Evolutionary conservation across 768 basidiomycete species (phyloP), one percentile per base, ranked within the genome.

Genomic region (Goffeauzyma gilvescens): DNA sequence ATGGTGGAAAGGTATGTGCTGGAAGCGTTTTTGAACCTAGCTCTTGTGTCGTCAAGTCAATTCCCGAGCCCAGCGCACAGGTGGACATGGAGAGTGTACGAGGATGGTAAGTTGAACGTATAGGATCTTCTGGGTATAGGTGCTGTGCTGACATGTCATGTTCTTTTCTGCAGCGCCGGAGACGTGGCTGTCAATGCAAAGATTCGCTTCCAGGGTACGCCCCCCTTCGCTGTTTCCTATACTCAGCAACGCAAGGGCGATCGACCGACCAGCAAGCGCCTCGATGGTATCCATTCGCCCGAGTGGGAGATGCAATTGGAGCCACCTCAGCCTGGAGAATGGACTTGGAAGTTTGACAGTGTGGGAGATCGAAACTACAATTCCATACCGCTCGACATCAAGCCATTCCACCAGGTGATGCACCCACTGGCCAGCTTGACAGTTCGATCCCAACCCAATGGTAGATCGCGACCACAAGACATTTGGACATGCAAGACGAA

Each of bases 131-230:
- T 9, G n/a, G 6, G 32, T 23, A 23, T 17, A 15, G 18, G 18
- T 23, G 34, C 3, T 12, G n/a, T 26, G 33, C 31, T 41, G 6
- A 46, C 10, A 25, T 31, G 20, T 33, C 31, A 18, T 48, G 33
- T 38, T 31, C 28, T 41, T 45, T 20, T 17, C 36, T 25, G n/a
- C 36, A 62, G 66, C 32, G 63, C 65, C 6, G 65, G 65, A 44
- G 89, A 93, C 54, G 86, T 81, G 14, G 89, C 90, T 6, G 82
- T 90, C 35, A 78, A 78, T 10, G 86, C 82, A 2, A 76, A 79
- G 3, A 73, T 93, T 38, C 72, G 87, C 44, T 70, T 96, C 37
- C 80, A 78, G 38, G 90, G 89, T 13, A 79, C 78, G 3, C 78
- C 87, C 21, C 89, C 89, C 5, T 95, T 93, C 72, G 71, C 72